Percentiles rank a stretch among this genome's conserved stretches.
Conservation (phyloP, 352 stramenopile species). For the Phytophthora cryptogea region DNA sequence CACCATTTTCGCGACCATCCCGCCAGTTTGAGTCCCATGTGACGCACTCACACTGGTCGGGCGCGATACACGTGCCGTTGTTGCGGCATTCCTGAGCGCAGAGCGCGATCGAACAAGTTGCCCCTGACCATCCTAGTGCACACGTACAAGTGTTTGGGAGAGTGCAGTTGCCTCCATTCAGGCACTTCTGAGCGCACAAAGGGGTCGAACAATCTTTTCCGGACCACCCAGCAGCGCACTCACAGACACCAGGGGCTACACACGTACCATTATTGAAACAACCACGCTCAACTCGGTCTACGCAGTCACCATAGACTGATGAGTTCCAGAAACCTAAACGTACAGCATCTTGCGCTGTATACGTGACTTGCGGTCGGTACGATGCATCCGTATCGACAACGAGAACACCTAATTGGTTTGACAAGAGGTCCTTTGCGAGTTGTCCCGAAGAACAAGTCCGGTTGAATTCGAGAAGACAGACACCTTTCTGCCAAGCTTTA, state of each 20-base stretch:
- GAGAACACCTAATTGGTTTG: slow-evolving; percentile 24
- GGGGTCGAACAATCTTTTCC: slow-evolving; percentile 82
- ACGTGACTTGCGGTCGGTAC: slow-evolving; percentile 85
- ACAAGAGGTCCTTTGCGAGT: slow-evolving; percentile 43
- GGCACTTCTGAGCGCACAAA: slow-evolving; percentile 70
- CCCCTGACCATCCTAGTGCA: slow-evolving; percentile 89
- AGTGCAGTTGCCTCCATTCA: slow-evolving; percentile 92
- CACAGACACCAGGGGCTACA: slow-evolving; percentile 83
- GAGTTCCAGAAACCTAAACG: slow-evolving; percentile 69
- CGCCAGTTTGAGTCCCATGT: slow-evolving; percentile 91
- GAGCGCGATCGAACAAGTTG: slow-evolving; percentile 87
- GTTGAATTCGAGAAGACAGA: slow-evolving; percentile 93
- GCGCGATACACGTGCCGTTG: slow-evolving; percentile 63
- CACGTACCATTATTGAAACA: slow-evolving; percentile 98
- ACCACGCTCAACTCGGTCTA: slow-evolving; percentile 92
- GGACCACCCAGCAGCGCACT: slow-evolving; percentile 78
- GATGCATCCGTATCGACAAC: slow-evolving; percentile 94
- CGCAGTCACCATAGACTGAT: slow-evolving; percentile 67
- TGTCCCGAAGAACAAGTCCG: slow-evolving; percentile 67
- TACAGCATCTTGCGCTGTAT: slow-evolving; percentile 60
- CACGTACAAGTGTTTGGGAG: slow-evolving; percentile 92
- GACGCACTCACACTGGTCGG: slow-evolving; percentile 88
- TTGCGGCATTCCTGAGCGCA: slow-evolving; percentile 94
- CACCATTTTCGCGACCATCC: slow-evolving; percentile 90
- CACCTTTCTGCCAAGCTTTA: slow-evolving; percentile 91